Evolutionary conservation across 2,329 filamentous ascomycete species (phyloP), one percentile per base, ranked within the genome.

Genomic region (Verticillium klebahnii): DNA sequence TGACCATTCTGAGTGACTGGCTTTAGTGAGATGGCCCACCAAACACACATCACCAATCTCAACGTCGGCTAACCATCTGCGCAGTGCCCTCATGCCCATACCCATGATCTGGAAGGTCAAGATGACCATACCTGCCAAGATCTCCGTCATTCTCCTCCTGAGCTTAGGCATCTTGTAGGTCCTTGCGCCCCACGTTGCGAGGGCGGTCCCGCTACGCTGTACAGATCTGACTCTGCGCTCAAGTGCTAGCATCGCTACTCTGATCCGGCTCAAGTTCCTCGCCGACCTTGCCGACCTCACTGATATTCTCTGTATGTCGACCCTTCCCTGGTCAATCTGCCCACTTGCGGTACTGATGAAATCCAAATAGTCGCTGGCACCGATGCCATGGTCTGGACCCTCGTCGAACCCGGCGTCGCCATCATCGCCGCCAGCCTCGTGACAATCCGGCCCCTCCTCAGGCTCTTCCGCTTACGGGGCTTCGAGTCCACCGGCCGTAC

Each of bases 351-450:
- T 31, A 25, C 67, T 72, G 57, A 74, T 57, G 8, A 17, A 19
- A 1, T 37, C 34, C 5, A 5, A 9, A 40, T 56, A 83, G 81
- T 76, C 68, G 75, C 76, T 59, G 80, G 77, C 25, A 85, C 82
- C 4, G 74, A 83, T 63, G 77, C 82, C 39, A 82, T 83, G 77
- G 75, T 85, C 7, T 85, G 83, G 83, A 85, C 81, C 11, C 71
- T 85, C n/a, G 73, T 85, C 60, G 83, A 85, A 67, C 82, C 82
- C 1, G 82, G 82, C 6, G 78, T 85, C 25, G 82, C 82, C 62
- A 85, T 85, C 56, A 70, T 81, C 31, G 83, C 83, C 14, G 79
- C 82, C 2, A 83, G 80, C 63, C 73, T 85, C 12, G 81, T 80
- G 25, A 85, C 83, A 5, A 82, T 85, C 36, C 79, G 82, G 2